Base-by-base conservation (phyloP, 805 yeast species). In the Starmerella vitae region DNA sequence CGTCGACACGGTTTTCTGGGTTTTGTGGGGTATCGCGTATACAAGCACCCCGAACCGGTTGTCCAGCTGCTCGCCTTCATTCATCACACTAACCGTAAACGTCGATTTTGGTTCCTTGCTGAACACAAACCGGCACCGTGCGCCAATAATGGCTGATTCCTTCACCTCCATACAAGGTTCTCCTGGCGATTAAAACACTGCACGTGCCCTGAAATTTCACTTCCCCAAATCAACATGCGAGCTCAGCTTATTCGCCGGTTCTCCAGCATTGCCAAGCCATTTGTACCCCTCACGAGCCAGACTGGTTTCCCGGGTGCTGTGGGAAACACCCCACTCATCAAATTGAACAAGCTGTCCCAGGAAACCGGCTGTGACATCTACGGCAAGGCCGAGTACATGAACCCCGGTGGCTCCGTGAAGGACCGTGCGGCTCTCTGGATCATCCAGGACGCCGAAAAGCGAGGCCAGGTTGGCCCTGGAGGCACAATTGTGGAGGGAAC, bases 401-500 rank as follows among this genome's bases (percentile, higher is more conserved):
- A 84, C 60, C 95, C 95, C 2, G 94, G 94, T 35, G 95, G 94
- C 0, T 78, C 91, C 9, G 86, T 84, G 40, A 84, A 84, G 55
- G 95, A 84, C 58, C 69, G 95, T 42, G 94, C 95, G 13, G 94
- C 94, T 0, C 64, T 79, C 27, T 82, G 64, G 53, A 67, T 84
- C 47, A 65, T 84, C 37, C 68, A 78, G 49, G 85, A 83, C 48
- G 94, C 94, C 20, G 94, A 84, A 55, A 55, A 58, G 26, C 65
- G 65, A 44, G 66, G 67, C 12, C 60, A 68, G 39, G 64, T 84
- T 41, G 56, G 62, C 42, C 72, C 84, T 3, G 91, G 93, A 7
- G 94, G 91, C 25, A 84, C 94, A 2, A 72, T 84, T 22, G 86
- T 84, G 14, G 95, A 84, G 60, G 94, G 94, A 6, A 83, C 94